phyloP scores from a whole-genome alignment of 1,284 basidiomycete species.

The Apiotrichum gracile region DNA sequence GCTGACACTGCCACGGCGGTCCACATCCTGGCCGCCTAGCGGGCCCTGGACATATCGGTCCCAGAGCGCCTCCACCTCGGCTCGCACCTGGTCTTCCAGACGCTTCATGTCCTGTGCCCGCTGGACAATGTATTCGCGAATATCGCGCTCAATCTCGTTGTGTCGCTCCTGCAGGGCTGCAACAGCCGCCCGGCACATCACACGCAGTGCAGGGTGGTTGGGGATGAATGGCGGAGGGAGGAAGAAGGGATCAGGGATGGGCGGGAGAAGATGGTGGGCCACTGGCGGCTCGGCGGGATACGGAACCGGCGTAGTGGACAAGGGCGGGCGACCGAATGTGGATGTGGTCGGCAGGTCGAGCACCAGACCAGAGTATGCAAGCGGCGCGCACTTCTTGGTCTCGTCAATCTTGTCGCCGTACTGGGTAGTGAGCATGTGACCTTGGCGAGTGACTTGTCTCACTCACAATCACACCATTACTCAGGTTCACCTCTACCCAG shows the following conservation, averaged over 20 bases:
- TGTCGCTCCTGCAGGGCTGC: constrained; percentile 27
- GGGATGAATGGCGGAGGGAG: constrained; percentile 49
- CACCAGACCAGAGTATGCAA: constrained; percentile 24
- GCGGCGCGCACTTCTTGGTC: constrained; percentile 1
- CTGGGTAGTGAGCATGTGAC: constrained; percentile 8
- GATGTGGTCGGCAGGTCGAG: constrained; percentile 13
- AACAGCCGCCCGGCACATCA: constrained; percentile 36
- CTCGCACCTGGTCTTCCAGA: constrained; percentile 37
- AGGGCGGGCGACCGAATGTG: constrained; percentile 16
- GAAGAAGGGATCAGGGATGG: constrained; percentile 46
- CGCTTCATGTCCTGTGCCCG: constrained; percentile 33
- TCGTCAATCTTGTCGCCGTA: constrained; percentile 23
- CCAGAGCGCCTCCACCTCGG: constrained; percentile 44
- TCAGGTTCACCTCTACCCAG: constrained; percentile 29
- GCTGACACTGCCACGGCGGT: constrained; percentile 5
- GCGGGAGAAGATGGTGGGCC: constrained; percentile 18
- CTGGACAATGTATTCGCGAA: constrained; percentile 27
- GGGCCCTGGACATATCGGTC: constrained; percentile 32
- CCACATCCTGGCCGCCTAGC: constrained; percentile 13
- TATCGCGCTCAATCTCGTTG: constrained; percentile 32
- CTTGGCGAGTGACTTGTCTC: background rate
- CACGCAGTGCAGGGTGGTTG: constrained; percentile 41
- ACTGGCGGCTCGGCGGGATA: constrained; percentile 1
- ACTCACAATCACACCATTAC: constrained; percentile 31
- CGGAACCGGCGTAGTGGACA: constrained; percentile 17